A percentile compares a stretch with the other conserved stretches of the same genome.
Evolutionary conservation across 1,139 yeast genomes (phyloP).

Genomic region (Casaregolazyma suthepensis): DNA sequence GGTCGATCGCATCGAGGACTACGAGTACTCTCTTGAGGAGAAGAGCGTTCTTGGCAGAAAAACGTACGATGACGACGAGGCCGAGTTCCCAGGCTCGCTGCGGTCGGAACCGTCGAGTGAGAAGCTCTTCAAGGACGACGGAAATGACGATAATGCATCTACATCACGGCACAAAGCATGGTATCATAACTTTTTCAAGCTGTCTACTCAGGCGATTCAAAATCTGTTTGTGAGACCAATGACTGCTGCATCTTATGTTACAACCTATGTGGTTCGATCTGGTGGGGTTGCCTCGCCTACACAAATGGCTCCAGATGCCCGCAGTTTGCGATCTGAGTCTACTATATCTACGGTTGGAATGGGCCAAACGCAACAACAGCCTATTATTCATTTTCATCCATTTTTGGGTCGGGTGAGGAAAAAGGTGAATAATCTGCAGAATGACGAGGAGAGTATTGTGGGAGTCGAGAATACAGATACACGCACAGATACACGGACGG

Average conservation of each 20-base stretch:
- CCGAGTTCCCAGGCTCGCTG: neutral
- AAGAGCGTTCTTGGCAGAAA: constrained; percentile 74
- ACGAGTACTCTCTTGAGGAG: constrained; percentile 57
- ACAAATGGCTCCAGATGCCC: neutral
- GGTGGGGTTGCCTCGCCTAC: neutral
- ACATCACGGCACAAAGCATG: neutral
- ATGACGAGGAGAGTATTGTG: neutral
- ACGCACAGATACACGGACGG: too few species aligned
- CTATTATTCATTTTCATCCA: constrained; percentile 8
- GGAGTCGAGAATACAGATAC: neutral
- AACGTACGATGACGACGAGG: constrained; percentile 60
- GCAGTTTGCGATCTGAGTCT: neutral
- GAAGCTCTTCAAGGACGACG: neutral
- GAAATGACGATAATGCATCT: neutral
- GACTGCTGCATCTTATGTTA: constrained; percentile 1
- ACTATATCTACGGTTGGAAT: neutral
- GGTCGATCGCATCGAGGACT: constrained; percentile 61
- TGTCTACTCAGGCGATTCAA: neutral
- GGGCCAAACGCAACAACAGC: constrained; percentile 1
- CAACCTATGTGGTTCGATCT: constrained; percentile 1
- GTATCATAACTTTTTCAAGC: neutral
- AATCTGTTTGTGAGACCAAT: constrained; percentile 1
- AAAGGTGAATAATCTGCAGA: neutral
- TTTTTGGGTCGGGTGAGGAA: neutral
- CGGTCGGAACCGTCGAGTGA: neutral